These are phyloP conservation scores for Beverwykella pulmonaria DNA, from an alignment of 495 filamentous ascomycete species.

Conservation along the genomic window DNA sequence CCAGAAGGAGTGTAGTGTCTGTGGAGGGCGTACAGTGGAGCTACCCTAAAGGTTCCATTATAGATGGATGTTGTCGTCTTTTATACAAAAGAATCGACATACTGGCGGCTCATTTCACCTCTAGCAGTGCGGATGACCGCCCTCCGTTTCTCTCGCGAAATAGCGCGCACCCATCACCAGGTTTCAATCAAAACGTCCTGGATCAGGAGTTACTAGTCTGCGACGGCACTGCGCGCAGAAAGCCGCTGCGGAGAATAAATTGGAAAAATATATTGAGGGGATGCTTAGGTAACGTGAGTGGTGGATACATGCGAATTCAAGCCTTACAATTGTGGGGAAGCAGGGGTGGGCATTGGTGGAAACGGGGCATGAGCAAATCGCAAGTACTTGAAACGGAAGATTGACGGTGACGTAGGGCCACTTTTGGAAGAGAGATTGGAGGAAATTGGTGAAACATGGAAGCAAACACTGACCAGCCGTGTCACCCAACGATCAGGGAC, in stretches of 20 bases:
- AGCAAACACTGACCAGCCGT: background rate
- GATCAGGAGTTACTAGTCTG: slow-evolving; percentile 12
- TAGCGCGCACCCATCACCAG: slow-evolving; percentile 5
- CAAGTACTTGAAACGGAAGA: slow-evolving; percentile 4
- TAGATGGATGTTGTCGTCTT: background rate
- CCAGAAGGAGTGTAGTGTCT: background rate
- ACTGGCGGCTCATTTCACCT: background rate
- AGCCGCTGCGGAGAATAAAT: slow-evolving; percentile 30
- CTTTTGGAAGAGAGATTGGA: background rate
- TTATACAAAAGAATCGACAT: slow-evolving; percentile 8
- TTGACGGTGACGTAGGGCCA: background rate
- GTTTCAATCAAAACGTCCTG: slow-evolving; percentile 4
- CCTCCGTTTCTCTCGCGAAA: slow-evolving; percentile 7
- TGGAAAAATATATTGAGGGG: slow-evolving; percentile 9
- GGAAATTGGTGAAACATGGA: background rate
- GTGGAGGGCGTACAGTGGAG: slow-evolving; percentile 2
- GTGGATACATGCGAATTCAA: background rate
- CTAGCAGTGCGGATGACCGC: slow-evolving; percentile 7
- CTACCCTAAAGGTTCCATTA: background rate
- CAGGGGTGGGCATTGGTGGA: slow-evolving; percentile 12
- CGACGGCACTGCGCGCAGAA: background rate
- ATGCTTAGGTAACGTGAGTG: background rate
- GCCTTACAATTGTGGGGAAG: slow-evolving; percentile 1
- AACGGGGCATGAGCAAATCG: background rate
- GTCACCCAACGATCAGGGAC: background rate